Evolutionary conservation across 768 basidiomycete species (phyloP), one percentile per base, ranked within the genome.

Genomic region (Lactarius deliciosus): DNA sequence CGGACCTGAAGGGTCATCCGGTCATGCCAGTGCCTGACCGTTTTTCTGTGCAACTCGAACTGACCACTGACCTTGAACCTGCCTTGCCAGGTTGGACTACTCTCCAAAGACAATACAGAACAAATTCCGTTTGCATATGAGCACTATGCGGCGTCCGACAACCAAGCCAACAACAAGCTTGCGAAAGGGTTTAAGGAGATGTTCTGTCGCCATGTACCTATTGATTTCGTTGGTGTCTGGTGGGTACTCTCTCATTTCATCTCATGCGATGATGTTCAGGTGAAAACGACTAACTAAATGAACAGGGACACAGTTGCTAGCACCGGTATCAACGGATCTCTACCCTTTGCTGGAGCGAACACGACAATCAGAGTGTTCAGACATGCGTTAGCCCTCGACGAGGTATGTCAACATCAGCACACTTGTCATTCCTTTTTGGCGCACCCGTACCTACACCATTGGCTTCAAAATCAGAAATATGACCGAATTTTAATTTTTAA

Each of bases 211-310:
- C 74, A 77, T n/a, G 88, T 92, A 7, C 77, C 80, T n/a, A 81
- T 93, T 20, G 88, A 92, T 18, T 93, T 93, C 62, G 75, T 94
- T 57, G 92, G 92, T 1, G 86, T 91, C 56, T 93, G 90, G 90
- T 90, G 82, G 40, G 57, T 10, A 13, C 28, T 40, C 10, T 57
- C n/a, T 28, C 13, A 6, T 28, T 10, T 61, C 38, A 40, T 40
- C 38, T 40, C 38, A 1, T 40, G 38, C 30, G 30, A 30, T 36
- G 13, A 40, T 40, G 38, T 15, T 40, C 15, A 15, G 38, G 38
- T 15, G 38, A 30, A 40, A 40, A 5, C 15, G 38, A 40, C 13
- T 40, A 40, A 40, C 38, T 15, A 36, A 28, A 61, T 16, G 41
- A 5, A 47, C 62, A 84, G 90, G 91, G 91, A 94, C 66, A 94